Percentiles rank a stretch among this genome's conserved stretches.
Conservation (phyloP, 202 grass and related monocot genomes). For the Digitaria exilis region DNA sequence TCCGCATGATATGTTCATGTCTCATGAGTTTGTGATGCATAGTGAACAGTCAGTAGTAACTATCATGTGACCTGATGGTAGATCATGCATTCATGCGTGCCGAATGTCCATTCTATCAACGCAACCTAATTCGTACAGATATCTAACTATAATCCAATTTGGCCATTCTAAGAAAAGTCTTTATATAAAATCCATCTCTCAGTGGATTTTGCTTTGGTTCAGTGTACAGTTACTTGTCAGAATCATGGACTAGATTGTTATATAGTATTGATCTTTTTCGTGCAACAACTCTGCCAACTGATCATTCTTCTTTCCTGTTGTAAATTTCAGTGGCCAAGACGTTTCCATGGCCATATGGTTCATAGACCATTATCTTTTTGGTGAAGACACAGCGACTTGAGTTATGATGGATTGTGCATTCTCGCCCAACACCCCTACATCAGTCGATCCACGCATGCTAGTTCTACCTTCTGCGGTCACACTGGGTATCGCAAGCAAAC, state of each 20-base stretch:
- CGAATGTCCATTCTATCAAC: not conserved
- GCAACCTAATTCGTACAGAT: not conserved
- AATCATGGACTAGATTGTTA: not conserved
- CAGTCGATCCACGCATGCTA: not conserved
- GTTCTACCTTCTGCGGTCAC: not conserved
- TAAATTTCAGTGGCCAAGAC: conserved; percentile 61
- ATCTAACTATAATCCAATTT: not conserved
- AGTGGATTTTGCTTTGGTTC: not conserved
- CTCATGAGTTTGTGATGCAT: not conserved
- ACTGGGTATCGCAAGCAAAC: not conserved
- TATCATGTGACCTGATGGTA: not conserved
- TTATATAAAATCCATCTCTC: not conserved
- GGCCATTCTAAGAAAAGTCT: not conserved
- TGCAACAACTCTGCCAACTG: not conserved
- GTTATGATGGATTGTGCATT: not conserved
- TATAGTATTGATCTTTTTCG: not conserved
- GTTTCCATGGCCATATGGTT: conserved; percentile 50
- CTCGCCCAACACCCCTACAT: not conserved
- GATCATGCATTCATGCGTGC: too few species aligned
- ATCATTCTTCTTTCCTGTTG: conserved; percentile 1
- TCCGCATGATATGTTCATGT: not conserved
- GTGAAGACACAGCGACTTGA: not conserved
- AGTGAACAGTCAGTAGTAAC: not conserved
- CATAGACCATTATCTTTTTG: not conserved
- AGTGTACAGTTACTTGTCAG: not conserved